These are phyloP conservation scores for Elsinoe fawcettii DNA, from an alignment of 2,329 filamentous ascomycete genomes.

Conservation along the genomic window DNA sequence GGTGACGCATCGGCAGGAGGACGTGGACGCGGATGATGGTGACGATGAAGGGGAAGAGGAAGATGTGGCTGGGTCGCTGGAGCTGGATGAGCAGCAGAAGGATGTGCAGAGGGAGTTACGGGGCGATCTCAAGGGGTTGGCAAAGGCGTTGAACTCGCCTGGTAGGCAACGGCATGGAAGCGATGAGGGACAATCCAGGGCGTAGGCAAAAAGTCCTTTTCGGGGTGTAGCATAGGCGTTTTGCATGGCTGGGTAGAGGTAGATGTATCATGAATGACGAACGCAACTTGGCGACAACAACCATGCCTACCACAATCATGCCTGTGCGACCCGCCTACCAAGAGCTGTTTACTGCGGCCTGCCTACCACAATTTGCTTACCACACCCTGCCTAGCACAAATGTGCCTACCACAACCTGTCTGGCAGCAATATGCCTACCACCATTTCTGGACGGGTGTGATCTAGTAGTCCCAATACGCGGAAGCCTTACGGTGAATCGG, in stretches of 20 bases:
- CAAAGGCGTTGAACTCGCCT: conserved; percentile 10
- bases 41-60: conserved; percentile 18
- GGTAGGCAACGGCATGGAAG: background rate
- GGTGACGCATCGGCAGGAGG: conserved; percentile 23
- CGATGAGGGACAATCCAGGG: background rate
- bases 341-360: too few species aligned
- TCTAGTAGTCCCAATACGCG: too few species aligned
- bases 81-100: conserved; percentile 6
- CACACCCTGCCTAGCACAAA: too few species aligned
- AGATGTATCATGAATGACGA: background rate
- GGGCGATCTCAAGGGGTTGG: conserved; percentile 10
- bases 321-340: too few species aligned
- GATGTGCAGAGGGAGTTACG: conserved; percentile 9
- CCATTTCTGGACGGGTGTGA: too few species aligned
- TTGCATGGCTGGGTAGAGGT: background rate
- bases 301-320: too few species aligned
- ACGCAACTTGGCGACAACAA: background rate
- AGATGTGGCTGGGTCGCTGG: conserved; percentile 10
- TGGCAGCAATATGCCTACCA: too few species aligned
- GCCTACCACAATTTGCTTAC: too few species aligned
- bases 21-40: conserved; percentile 16
- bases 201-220: background rate
- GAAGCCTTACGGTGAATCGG: too few species aligned
- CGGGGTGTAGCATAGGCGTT: background rate
- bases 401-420: too few species aligned